phyloP scores from a whole-genome alignment of 2,329 filamentous ascomycete genomes.

The Cordyceps tenuipes region DNA sequence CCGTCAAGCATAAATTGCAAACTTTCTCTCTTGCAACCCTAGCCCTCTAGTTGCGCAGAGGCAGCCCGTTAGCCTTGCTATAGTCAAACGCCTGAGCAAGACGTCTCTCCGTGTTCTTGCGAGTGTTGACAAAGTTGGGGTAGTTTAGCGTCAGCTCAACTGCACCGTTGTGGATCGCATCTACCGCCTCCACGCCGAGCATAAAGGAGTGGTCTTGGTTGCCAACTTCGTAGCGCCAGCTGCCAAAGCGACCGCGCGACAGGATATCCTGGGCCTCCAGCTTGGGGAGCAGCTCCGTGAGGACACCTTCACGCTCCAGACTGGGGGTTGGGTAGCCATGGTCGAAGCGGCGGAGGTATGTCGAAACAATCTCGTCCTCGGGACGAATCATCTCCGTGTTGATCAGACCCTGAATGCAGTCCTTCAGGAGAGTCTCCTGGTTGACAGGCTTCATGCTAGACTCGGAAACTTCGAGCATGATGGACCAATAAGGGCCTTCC shows the following conservation, averaged over 20 bases:
- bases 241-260: conserved; percentile 93
- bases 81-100: conserved; percentile 38
- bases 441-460: conserved; percentile 93
- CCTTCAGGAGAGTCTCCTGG: conserved; percentile 71
- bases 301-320: conserved; percentile 88
- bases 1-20: conserved; percentile 16
- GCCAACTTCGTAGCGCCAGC: conserved; percentile 94
- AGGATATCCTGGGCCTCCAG: conserved; percentile 86
- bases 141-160: conserved; percentile 93
- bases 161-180: conserved; percentile 81
- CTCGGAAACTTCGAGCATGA: conserved; percentile 98
- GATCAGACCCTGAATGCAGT: conserved; percentile 92
- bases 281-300: conserved; percentile 87
- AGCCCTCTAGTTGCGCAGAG: conserved; percentile 23
- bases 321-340: conserved; percentile 96
- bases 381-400: conserved; percentile 96
- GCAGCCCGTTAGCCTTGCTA: conserved; percentile 30
- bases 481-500: conserved; percentile 97
- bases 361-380: conserved; percentile 90
- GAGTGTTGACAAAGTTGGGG: conserved; percentile 86
- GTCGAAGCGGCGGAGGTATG: conserved; percentile 95
- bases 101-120: conserved; percentile 48
- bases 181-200: conserved; percentile 88
- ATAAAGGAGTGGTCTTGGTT: conserved; percentile 99
- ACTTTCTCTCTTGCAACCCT: not conserved